A percentile compares a stretch with the other conserved stretches of the same genome.
These are phyloP conservation scores for Suillus variegatus DNA, from an alignment of 768 basidiomycete genomes.

Conservation along the genomic window DNA sequence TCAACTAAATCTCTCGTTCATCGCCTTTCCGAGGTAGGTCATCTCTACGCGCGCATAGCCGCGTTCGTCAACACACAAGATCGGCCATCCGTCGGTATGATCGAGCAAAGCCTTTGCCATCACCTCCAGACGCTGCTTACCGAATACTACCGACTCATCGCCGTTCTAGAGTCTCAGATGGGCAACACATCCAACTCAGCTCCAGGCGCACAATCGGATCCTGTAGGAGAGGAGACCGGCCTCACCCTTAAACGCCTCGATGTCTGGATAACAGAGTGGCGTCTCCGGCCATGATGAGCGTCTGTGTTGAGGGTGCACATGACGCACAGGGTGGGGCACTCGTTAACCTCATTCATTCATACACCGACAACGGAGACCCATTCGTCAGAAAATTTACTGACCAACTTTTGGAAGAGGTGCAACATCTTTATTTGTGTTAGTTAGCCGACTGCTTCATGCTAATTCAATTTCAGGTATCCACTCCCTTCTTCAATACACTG, in stretches of 20 bases:
- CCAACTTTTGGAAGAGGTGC: conserved; percentile 85
- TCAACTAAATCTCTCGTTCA: conserved; percentile 78
- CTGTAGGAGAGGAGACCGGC: conserved; percentile 51
- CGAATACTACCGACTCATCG: conserved; percentile 92
- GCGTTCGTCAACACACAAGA: conserved; percentile 61
- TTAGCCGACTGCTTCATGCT: not conserved
- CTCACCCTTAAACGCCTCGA: conserved; percentile 85
- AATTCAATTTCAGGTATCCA: conserved; percentile 68
- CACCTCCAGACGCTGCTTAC: conserved; percentile 91
- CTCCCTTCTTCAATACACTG: conserved; percentile 91
- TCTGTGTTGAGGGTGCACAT: conserved; percentile 87
- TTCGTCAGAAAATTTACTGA: conserved; percentile 92
- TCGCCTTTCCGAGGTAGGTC: conserved; percentile 88
- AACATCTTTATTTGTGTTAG: conserved; percentile 10
- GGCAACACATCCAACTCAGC: conserved; percentile 33
- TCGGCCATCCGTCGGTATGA: conserved; percentile 83
- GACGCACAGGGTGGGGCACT: conserved; percentile 89
- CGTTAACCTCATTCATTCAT: conserved; percentile 92
- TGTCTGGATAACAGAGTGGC: conserved; percentile 95
- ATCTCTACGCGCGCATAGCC: conserved; percentile 85
- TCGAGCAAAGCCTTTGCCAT: conserved; percentile 95
- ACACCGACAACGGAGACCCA: conserved; percentile 97
- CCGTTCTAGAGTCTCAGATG: conserved; percentile 91
- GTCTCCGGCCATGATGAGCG: conserved; percentile 95
- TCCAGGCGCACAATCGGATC: conserved; percentile 17